A percentile compares a stretch with the other conserved stretches of the same genome.
phyloP scores from a whole-genome alignment of 768 basidiomycete species.

The Amanita polypyramis region DNA sequence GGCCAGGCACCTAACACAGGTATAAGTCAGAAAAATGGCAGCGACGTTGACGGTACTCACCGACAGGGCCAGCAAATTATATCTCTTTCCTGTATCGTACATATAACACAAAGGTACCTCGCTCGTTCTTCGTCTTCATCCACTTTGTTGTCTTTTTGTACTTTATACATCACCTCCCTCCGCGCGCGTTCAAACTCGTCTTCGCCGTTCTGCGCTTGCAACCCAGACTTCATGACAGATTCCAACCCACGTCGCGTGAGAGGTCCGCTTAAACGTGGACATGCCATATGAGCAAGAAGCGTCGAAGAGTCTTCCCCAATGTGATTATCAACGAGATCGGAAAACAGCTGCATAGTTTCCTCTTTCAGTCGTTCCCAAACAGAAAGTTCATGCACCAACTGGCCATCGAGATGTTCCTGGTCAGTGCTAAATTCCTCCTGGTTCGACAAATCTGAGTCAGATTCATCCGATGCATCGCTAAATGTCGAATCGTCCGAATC shows the following conservation, averaged over 20 bases:
- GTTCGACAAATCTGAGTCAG: constrained; percentile 14
- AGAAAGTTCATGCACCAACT: neutral
- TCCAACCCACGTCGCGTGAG: constrained; percentile 5
- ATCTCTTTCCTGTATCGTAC: constrained; percentile 54
- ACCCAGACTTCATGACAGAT: neutral
- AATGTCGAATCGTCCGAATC: constrained; percentile 16
- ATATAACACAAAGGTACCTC: constrained; percentile 49
- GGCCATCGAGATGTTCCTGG: constrained; percentile 9
- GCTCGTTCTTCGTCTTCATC: constrained; percentile 13
- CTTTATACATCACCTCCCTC: constrained; percentile 15
- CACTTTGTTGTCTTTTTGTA: constrained; percentile 6
- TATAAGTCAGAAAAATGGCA: constrained; percentile 10
- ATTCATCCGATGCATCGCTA: constrained; percentile 17
- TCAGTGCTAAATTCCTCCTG: constrained; percentile 18
- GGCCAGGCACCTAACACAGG: constrained; percentile 34
- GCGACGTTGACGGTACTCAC: constrained; percentile 21
- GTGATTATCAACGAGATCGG: constrained; percentile 3
- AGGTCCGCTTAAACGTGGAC: constrained; percentile 3
- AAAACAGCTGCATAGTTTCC: constrained; percentile 3
- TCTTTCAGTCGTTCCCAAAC: constrained; percentile 1
- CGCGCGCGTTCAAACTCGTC: constrained; percentile 11
- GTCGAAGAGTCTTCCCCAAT: constrained; percentile 1
- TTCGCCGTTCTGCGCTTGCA: neutral
- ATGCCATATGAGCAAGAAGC: constrained; percentile 4
- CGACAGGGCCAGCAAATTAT: constrained; percentile 85